phyloP scores from a whole-genome alignment of 2,329 filamentous ascomycete genomes.

The Hymenotorrendiella dingleyae region DNA sequence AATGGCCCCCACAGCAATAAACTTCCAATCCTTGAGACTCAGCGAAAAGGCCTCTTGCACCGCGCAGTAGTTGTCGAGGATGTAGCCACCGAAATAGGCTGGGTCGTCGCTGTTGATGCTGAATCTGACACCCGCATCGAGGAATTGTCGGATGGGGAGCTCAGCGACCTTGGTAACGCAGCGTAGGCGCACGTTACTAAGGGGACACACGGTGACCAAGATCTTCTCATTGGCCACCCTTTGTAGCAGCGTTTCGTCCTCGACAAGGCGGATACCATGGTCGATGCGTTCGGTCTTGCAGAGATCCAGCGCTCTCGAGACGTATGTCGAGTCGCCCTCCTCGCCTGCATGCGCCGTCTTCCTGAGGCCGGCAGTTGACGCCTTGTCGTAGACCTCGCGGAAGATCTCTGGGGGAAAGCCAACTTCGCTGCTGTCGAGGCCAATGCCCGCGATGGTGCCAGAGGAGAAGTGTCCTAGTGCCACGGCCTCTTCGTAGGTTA shows the following conservation, averaged over 20 bases:
- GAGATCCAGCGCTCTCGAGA: slow-evolving; percentile 55
- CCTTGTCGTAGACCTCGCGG: slow-evolving; percentile 52
- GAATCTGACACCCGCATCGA: slow-evolving; percentile 40
- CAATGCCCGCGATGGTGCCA: slow-evolving; percentile 55
- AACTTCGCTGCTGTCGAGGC: slow-evolving; percentile 60
- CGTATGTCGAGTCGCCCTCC: slow-evolving; percentile 63
- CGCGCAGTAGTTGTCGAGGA: slow-evolving; percentile 69
- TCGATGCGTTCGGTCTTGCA: slow-evolving; percentile 64
- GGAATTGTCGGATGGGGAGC: slow-evolving; percentile 37
- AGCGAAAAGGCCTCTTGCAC: slow-evolving; percentile 67
- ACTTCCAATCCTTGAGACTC: slow-evolving; percentile 58
- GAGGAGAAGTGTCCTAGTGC: slow-evolving; percentile 40
- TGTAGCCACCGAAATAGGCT: slow-evolving; percentile 63
- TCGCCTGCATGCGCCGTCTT: slow-evolving; percentile 74
- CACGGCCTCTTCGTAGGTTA: slow-evolving; percentile 39
- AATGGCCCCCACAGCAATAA: slow-evolving; percentile 56
- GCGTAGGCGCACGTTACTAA: slow-evolving; percentile 61
- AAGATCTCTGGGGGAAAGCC: slow-evolving; percentile 55
- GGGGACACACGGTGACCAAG: slow-evolving; percentile 65
- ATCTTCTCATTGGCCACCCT: slow-evolving; percentile 51
- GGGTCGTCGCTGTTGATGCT: slow-evolving; percentile 45
- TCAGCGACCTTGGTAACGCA: slow-evolving; percentile 39
- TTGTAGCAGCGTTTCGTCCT: slow-evolving; percentile 52
- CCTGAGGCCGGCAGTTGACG: slow-evolving; percentile 45
- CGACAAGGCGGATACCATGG: slow-evolving; percentile 62